Percentiles rank a stretch among this genome's conserved stretches.
phyloP scores from a whole-genome alignment of 106 monocot genomes.

The Dioscorea dumetorum region DNA sequence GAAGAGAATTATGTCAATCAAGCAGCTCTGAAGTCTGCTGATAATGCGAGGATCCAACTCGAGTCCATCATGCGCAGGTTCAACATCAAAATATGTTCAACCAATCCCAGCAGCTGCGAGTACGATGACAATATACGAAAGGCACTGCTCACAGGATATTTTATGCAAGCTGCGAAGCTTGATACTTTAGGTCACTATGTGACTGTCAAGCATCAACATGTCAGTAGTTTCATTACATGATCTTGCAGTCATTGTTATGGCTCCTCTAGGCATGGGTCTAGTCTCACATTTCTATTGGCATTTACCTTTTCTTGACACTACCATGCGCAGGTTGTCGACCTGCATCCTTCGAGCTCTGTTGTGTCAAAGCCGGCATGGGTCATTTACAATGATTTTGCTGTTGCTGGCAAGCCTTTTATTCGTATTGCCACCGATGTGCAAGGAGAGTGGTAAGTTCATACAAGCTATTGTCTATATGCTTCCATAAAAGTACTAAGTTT shows the following conservation, averaged over 20 bases:
- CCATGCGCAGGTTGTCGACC: slow-evolving; percentile 53
- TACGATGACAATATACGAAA: slow-evolving; percentile 64
- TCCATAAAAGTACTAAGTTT: too few relatives aligned
- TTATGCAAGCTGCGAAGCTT: slow-evolving; percentile 87
- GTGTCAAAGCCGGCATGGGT: slow-evolving; percentile 82
- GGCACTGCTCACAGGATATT: slow-evolving; percentile 63
- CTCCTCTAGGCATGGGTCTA: too few relatives aligned
- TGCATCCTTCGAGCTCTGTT: slow-evolving; percentile 68
- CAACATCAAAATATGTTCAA: slow-evolving; percentile 68
- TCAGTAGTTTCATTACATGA: neutral
- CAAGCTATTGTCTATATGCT: too few relatives aligned
- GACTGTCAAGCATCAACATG: slow-evolving; percentile 75
- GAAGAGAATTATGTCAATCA: slow-evolving; percentile 69
- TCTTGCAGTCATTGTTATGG: too few relatives aligned
- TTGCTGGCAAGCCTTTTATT: slow-evolving; percentile 63
- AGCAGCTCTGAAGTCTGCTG: slow-evolving; percentile 60
- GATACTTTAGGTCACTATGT: slow-evolving; percentile 63
- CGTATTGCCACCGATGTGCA: slow-evolving; percentile 62
- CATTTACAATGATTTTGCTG: slow-evolving; percentile 71
- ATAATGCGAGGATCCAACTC: slow-evolving; percentile 66
- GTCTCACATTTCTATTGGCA: too few relatives aligned
- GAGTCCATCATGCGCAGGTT: slow-evolving; percentile 66
- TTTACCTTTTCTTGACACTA: too few relatives aligned
- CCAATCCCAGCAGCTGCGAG: slow-evolving; percentile 64
- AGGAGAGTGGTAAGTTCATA: slow-evolving; percentile 54